Conservation (phyloP, 768 basidiomycete genomes). For the Agrocybe chaxingu region DNA sequence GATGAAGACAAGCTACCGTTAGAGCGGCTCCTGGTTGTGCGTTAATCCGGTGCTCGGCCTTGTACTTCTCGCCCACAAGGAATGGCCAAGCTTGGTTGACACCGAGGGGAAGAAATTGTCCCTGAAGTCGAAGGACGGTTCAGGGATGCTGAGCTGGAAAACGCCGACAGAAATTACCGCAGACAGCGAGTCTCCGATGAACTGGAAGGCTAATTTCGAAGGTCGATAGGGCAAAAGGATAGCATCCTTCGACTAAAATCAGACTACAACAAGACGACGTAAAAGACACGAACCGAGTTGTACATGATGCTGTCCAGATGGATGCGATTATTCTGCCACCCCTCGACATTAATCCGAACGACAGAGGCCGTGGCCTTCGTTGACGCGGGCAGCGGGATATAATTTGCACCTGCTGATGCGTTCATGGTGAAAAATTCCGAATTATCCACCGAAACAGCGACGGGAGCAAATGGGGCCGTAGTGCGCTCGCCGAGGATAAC, state of each 20-base stretch:
- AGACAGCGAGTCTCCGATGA: conserved; percentile 58
- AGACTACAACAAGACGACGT: neutral
- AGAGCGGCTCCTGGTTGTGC: conserved; percentile 56
- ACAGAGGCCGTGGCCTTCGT: conserved; percentile 17
- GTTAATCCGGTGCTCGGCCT: conserved; percentile 47
- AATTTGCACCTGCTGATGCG: conserved; percentile 42
- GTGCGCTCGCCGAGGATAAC: conserved; percentile 50
- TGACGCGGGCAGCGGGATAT: conserved; percentile 31
- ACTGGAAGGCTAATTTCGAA: conserved; percentile 45
- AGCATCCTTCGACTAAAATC: conserved; percentile 34
- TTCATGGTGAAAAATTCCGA: conserved; percentile 44
- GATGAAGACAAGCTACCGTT: conserved; percentile 24
- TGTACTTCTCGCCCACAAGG: conserved; percentile 46
- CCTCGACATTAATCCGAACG: conserved; percentile 48
- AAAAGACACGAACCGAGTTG: conserved; percentile 32
- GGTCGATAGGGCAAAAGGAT: conserved; percentile 41
- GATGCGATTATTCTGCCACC: conserved; percentile 59
- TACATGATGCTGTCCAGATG: conserved; percentile 45
- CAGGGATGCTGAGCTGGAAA: neutral
- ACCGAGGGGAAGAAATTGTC: conserved; percentile 50
- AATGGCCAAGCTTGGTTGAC: conserved; percentile 60
- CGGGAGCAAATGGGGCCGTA: conserved; percentile 39
- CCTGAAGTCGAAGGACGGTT: conserved; percentile 27
- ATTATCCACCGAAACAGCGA: conserved; percentile 49
- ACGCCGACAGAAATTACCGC: conserved; percentile 29